Evolutionary conservation across 768 basidiomycete genomes (phyloP).

Genomic region (Phylloporus arenicola): DNA sequence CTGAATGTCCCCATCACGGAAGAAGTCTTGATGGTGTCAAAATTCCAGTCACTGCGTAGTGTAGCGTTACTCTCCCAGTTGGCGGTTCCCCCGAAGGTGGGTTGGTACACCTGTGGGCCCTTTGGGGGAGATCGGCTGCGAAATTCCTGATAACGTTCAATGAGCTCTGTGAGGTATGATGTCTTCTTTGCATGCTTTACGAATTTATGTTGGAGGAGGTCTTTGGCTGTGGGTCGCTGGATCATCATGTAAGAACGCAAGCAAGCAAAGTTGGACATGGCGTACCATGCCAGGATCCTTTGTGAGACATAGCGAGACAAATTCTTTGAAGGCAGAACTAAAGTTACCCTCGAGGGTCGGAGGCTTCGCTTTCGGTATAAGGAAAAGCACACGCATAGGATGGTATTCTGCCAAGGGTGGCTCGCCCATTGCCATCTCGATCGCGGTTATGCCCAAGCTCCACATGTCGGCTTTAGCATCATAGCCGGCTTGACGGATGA

Average conservation of each 20-base stretch:
- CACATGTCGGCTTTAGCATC: conserved; percentile 96
- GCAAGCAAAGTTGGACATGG: conserved; percentile 16
- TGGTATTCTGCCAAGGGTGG: conserved; percentile 96
- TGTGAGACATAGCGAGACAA: conserved; percentile 82
- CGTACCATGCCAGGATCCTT: conserved; percentile 80
- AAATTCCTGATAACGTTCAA: conserved; percentile 81
- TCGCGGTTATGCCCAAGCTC: conserved; percentile 96
- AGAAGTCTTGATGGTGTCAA: conserved; percentile 75
- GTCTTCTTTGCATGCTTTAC: conserved; percentile 82
- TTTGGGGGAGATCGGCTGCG: conserved; percentile 57
- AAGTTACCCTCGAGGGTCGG: conserved; percentile 87
- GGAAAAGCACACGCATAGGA: conserved; percentile 96
- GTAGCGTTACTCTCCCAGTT: conserved; percentile 72
- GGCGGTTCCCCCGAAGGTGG: conserved; percentile 51
- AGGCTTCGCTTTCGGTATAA: conserved; percentile 95
- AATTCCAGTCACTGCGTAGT: conserved; percentile 92
- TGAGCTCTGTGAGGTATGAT: conserved; percentile 77
- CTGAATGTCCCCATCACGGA: conserved; percentile 75
- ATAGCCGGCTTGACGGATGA: conserved; percentile 95
- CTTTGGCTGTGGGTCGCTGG: conserved; percentile 86
- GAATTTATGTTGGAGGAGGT: conserved; percentile 91
- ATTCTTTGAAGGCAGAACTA: conserved; percentile 85
- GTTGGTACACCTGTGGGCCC: conserved; percentile 48
- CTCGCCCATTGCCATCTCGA: conserved; percentile 97
- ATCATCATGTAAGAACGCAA: conserved; percentile 12